Evolutionary conservation across 108 stramenopile genomes (phyloP), one percentile per base, ranked within the genome.

Genomic region (Parietichytrium sp.): DNA sequence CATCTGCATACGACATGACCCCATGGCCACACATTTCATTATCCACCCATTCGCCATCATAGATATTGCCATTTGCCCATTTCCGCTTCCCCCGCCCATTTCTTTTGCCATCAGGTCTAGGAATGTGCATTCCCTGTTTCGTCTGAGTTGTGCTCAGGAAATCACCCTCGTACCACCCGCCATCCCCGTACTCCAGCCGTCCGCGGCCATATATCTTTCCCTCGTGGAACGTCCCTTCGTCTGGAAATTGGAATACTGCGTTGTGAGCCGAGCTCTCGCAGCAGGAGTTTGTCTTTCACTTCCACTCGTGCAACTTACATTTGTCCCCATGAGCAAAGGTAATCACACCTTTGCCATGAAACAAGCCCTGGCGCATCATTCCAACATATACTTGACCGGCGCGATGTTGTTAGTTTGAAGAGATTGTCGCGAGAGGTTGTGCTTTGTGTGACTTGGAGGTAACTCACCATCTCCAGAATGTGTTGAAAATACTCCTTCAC

Each of bases 311-410:
- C n/a, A n/a, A n/a, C n/a, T n/a, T n/a, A n/a, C n/a, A 72, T 42
- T 72, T 72, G 61, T 72, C 61, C 23, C 61, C 61, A 27, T 72
- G 61, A n/a, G 61, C 61, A 25, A 23, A 72, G 38, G 45, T 72
- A 33, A 72, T 72, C 10, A 72, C 61, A 27, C 61, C 61, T 38
- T 72, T 16, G 20, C 61, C 61, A 72, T 72, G 61, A 25, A 18
- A 72, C 23, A 10, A 42, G 20, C 45, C 45, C 10, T 72, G 38
- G 10, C 45, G 20, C 61, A 72, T 72, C 10, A 7, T 36, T 33
- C 61, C 61, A 31, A 72, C 61, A 27, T 72, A 72, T 0, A 72
- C n/a, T n/a, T n/a, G n/a, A n/a, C n/a, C n/a, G n/a, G n/a, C n/a
- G n/a, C n/a, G n/a, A n/a, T n/a, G n/a, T n/a, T n/a, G n/a, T n/a